A percentile compares a stretch with the other conserved stretches of the same genome.
Evolutionary conservation across 768 basidiomycete species (phyloP).

Genomic region (Agaricus sinodeliciosus): DNA sequence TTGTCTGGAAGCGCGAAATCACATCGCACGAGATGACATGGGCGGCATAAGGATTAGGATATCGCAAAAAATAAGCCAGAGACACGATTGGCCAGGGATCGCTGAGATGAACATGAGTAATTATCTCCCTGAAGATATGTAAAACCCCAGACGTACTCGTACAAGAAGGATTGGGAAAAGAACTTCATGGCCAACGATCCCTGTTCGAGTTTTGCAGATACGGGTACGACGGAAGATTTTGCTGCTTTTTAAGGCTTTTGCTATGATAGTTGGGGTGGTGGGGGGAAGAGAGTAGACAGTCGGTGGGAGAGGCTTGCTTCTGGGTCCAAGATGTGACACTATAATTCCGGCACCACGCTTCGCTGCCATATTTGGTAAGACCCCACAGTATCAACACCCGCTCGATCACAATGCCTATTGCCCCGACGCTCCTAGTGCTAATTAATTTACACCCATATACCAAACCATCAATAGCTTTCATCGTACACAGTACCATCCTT

Average conservation of each 20-base stretch:
- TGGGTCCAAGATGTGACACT: neutral
- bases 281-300: neutral
- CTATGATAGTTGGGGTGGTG: neutral
- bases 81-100: slow-evolving; percentile 93
- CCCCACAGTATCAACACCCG: neutral
- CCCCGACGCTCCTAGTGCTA: too few relatives aligned
- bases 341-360: neutral
- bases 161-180: slow-evolving; percentile 48
- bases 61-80: slow-evolving; percentile 90
- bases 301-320: neutral
- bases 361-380: slow-evolving; percentile 3
- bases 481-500: slow-evolving; percentile 38
- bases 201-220: slow-evolving; percentile 12
- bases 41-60: slow-evolving; percentile 91
- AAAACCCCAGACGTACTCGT: slow-evolving; percentile 36
- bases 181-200: slow-evolving; percentile 45
- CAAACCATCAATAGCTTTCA: slow-evolving; percentile 33
- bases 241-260: neutral
- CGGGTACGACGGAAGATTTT: neutral
- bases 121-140: neutral
- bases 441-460: neutral
- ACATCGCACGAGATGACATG: slow-evolving; percentile 97
- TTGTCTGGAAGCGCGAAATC: slow-evolving; percentile 72
- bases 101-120: slow-evolving; percentile 34
- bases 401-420: too few relatives aligned